Percentiles rank a stretch among this genome's conserved stretches.
These are phyloP conservation scores for Colletotrichum tropicale DNA, from an alignment of 2,329 filamentous ascomycete genomes.

Conservation along the genomic window DNA sequence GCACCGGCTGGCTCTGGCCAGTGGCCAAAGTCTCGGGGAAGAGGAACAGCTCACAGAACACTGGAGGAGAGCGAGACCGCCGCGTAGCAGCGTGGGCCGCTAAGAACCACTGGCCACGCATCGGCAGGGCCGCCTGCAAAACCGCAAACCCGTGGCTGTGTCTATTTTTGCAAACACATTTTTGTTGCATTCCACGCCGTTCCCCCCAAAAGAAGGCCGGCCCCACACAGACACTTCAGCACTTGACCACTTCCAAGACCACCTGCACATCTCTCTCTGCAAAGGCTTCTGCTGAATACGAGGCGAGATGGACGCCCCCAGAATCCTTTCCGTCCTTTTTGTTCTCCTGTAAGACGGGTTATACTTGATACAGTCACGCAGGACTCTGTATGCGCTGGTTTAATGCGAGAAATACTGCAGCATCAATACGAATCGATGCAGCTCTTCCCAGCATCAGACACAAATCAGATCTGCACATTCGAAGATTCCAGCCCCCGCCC, in stretches of 20 bases:
- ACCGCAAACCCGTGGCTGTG: conserved; percentile 4
- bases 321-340: not conserved
- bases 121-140: conserved; percentile 7
- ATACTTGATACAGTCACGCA: not conserved
- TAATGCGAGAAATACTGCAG: not conserved
- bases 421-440: not conserved
- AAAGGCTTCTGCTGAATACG: conserved; percentile 6
- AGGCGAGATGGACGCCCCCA: not conserved
- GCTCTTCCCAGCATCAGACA: not conserved
- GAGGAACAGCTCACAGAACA: too few relatives aligned
- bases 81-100: not conserved
- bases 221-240: not conserved
- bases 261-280: not conserved
- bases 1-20: not conserved
- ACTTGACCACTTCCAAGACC: not conserved
- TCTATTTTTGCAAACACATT: conserved; percentile 13
- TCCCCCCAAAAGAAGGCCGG: not conserved
- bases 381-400: not conserved
- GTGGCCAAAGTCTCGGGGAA: not conserved
- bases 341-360: not conserved
- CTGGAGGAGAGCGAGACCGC: not conserved
- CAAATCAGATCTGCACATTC: not conserved
- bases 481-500: not conserved
- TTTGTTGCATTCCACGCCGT: not conserved
- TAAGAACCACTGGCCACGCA: not conserved